Evolutionary conservation across 495 filamentous ascomycete species (phyloP), one percentile per base, ranked within the genome.

Genomic region (Podospora pseudocomata): DNA sequence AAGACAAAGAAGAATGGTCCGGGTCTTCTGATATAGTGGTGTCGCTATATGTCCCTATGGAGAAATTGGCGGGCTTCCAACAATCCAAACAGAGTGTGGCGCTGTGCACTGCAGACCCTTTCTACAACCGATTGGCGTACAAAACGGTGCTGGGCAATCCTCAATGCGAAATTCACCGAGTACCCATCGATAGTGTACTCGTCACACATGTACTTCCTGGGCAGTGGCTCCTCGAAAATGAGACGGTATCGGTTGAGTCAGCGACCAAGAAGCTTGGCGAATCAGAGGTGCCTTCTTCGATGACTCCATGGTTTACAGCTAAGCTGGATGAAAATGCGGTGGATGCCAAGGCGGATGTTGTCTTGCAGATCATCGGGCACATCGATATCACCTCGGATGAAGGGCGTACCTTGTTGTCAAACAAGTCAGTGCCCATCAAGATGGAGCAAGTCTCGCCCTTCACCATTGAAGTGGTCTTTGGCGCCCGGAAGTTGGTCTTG

Each of bases 21-120:
- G 80, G 80, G 19, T 69, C 67, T 2, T 79, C 79, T 9, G 65
- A 78, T 18, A 62, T 85, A 60, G 67, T 85, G 53, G 75, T 75
- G n/a, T 78, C 79, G 1, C 82, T 79, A 70, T 76, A 77, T 56
- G 77, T 77, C 27, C 74, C 80, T 18, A 74, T 76, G 7, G 63
- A 64, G n/a, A 60, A 60, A 23, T 61, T 83, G 0, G 71, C 74
- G 59, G 2, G 70, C 79, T 39, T 73, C 73, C n/a, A 59, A 39
- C 15, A 70, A 61, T 39, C 59, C 61, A 2, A 60, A 59, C 7
- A 71, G 23, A 68, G 72, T 3, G 67, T 82, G 9, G 20, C 55
- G 55, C 13, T 58, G 55, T 26, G 55, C 23, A 19, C 23, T 7
- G 55, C 16, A 18, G 5, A 2, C 5, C 61, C 59, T 1, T 77